Percentiles rank a stretch among this genome's conserved stretches.
Conservation (phyloP, 2,329 filamentous ascomycete species). For the Colletotrichum melonis region DNA sequence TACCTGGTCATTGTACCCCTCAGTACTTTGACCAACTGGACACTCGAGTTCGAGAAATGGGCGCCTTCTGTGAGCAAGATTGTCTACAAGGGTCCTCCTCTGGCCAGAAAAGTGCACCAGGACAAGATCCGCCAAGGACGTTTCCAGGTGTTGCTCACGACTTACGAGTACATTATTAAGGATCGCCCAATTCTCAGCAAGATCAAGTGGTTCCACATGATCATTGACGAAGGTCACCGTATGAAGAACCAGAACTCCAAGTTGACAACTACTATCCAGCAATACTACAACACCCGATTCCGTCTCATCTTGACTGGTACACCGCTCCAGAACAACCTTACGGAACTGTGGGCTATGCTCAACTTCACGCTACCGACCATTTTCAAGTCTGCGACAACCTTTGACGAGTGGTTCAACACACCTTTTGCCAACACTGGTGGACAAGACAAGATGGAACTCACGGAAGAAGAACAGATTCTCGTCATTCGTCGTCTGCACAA, state of each 20-base stretch:
- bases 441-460: constrained; percentile 98
- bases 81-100: constrained; percentile 97
- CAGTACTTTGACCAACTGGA: constrained; percentile 98
- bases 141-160: constrained; percentile 96
- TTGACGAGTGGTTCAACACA: constrained; percentile 99
- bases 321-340: constrained; percentile 94
- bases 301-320: constrained; percentile 98
- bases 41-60: constrained; percentile 98
- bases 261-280: constrained; percentile 91
- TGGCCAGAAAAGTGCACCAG: constrained; percentile 87
- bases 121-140: constrained; percentile 93
- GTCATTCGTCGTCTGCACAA: constrained; percentile 99
- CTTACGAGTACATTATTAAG: constrained; percentile 99
- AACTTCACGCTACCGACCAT: constrained; percentile 99
- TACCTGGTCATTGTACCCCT: constrained; percentile 97
- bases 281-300: constrained; percentile 95
- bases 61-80: constrained; percentile 87
- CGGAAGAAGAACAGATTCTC: constrained; percentile 98
- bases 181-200: constrained; percentile 95
- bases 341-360: constrained; percentile 96
- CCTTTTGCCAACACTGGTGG: constrained; percentile 98
- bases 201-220: constrained; percentile 99
- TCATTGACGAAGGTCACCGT: constrained; percentile 98
- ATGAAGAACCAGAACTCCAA: constrained; percentile 99
- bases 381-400: constrained; percentile 98